A percentile compares a stretch with the other conserved stretches of the same genome.
These are phyloP conservation scores for Jimgerdemannia flammicorona DNA, from an alignment of 192 early-diverging fungal species.

Conservation along the genomic window DNA sequence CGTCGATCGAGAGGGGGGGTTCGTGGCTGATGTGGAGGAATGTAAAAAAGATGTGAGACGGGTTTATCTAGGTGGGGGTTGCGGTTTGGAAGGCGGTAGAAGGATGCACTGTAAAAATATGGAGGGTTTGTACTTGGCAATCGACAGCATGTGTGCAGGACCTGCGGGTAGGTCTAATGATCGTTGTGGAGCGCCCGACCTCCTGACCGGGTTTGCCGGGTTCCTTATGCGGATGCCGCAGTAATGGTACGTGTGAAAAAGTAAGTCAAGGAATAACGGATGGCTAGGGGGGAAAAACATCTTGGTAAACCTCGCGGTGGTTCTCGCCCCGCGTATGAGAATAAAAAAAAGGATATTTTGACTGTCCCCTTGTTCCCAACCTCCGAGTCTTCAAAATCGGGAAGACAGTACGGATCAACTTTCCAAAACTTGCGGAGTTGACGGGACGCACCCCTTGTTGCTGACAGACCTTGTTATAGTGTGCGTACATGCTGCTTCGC, in stretches of 20 bases:
- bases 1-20: neutral
- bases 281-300: neutral
- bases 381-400: conserved; percentile 46
- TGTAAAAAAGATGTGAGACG: too few species aligned
- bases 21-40: neutral
- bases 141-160: neutral
- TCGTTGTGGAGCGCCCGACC: neutral
- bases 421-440: conserved; percentile 50
- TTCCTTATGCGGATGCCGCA: neutral
- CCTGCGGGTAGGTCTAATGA: too few species aligned
- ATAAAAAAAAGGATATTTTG: neutral
- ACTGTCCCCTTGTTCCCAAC: conserved; percentile 20
- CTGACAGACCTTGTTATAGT: conserved; percentile 37
- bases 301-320: too few species aligned
- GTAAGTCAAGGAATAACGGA: neutral
- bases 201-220: neutral
- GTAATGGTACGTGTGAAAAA: neutral
- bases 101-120: too few species aligned
- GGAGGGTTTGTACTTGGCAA: neutral
- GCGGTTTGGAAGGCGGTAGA: too few species aligned
- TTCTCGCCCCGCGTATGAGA: neutral
- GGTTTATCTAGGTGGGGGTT: too few species aligned
- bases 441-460: conserved; percentile 32
- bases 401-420: conserved; percentile 43
- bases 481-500: conserved; percentile 30